Evolutionary conservation across 2,329 filamentous ascomycete species (phyloP), one percentile per base, ranked within the genome.

Genomic region (Ophiostoma fasciatum): DNA sequence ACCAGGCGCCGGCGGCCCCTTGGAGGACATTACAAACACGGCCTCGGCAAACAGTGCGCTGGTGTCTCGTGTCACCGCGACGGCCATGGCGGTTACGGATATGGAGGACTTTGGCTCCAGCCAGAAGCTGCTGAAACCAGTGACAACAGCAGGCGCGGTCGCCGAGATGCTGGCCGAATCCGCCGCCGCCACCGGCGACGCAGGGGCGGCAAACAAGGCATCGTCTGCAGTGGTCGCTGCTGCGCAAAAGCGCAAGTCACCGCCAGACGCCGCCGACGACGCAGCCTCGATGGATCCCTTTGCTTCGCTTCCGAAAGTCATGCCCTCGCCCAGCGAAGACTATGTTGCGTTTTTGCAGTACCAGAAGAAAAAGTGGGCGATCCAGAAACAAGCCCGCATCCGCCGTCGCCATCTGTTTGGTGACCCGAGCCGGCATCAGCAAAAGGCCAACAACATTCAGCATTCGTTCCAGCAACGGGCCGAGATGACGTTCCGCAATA

Each of bases 291-390:
- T 69, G 0, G 82, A 96, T 51, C 85, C 85, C 0, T 92, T 84
- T 55, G 78, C 84, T 20, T 73, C 73, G 18, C 65, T 98, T 12
- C 90, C 90, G 0, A 73, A 79, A 42, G 68, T 73, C 28, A 92
- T 94, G 80, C 88, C 90, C 2, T 72, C 71, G 18, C 81, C 90
- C 15, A 82, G 76, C 0, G 75, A 90, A 33, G 80, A 98, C 55
- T 99, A 99, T 47, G 63, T 74, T 14, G 83, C 74, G 0, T 98
- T 93, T 64, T 56, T 99, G 36, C 70, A 80, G 50, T 96, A 96
- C 50, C 90, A 98, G 54, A 99, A 99, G 58, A 75, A 87, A 60
- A 98, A 98, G 58, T 99, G 90, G 90, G 94, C 88, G 61, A 79
- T 96, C 26, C 90, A 99, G 54, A 93, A 85, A 51, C 81, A 93